Conservation (phyloP, 192 early-diverging fungal species). For the Entomortierella chlamydospora region DNA sequence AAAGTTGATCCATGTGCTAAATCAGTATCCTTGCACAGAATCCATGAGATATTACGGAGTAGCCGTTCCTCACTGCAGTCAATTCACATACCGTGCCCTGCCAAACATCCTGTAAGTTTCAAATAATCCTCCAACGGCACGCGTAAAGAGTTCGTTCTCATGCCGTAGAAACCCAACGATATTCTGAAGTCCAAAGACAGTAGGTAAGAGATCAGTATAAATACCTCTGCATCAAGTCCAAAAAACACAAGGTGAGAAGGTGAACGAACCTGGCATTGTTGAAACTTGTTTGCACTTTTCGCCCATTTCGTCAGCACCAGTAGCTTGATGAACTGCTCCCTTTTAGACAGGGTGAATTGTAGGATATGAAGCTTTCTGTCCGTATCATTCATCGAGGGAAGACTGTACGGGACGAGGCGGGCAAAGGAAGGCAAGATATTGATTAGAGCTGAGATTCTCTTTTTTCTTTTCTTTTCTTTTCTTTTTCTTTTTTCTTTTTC, state of each 20-base stretch:
- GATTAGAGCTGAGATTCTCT: not conserved
- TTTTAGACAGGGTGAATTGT: conserved; percentile 70
- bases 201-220: conserved; percentile 23
- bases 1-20: not conserved
- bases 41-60: not conserved
- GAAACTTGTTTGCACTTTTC: conserved; percentile 72
- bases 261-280: conserved; percentile 73
- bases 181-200: conserved; percentile 30
- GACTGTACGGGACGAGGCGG: conserved; percentile 37
- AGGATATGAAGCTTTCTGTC: conserved; percentile 72
- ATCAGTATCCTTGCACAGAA: not conserved
- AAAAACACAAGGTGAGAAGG: not conserved
- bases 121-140: conserved; percentile 71
- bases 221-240: not conserved
- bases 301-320: conserved; percentile 84
- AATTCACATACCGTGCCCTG: conserved; percentile 56
- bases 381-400: conserved; percentile 67
- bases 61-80: not conserved
- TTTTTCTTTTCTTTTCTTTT: too few relatives aligned
- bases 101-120: conserved; percentile 62
- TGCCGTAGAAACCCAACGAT: conserved; percentile 70
- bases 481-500: too few relatives aligned
- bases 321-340: conserved; percentile 77
- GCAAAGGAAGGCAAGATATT: not conserved
- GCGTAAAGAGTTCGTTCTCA: conserved; percentile 70